Base-by-base conservation (phyloP, 1,284 basidiomycete genomes). In the Ceratobasidium sp. region DNA sequence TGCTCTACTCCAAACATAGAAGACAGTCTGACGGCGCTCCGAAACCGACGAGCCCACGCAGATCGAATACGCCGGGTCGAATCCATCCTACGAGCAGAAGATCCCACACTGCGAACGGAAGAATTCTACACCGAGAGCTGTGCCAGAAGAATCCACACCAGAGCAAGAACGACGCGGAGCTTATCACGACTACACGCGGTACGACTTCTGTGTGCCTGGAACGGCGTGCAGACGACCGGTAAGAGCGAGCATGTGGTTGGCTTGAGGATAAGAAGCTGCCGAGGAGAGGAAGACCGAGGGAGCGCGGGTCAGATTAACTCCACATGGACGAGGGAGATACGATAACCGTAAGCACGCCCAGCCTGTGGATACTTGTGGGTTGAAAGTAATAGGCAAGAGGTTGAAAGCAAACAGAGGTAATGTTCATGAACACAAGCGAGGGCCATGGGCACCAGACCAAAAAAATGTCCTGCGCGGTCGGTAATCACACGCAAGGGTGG, bases 211-310 rank as follows among this genome's bases (percentile, higher is more conserved):
- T 49, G 64, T 67, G 64, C 64, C 64, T 67, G 64, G 46, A 23
- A 13, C 33, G 33, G 20, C n/a, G n/a, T 13, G 42, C 64, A 67
- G 64, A 67, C 64, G 64, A 67, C 64, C 64, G 64, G 20, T 49
- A 67, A 46, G 64, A 67, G 64, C 42, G 28, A 28, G 46, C 64
- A 67, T 33, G 64, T 20, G 64, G 64, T 67, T 67, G 64, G 64
- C 64, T 20, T 6, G 61, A 67, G 49, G 60, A 15, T 12, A 7
- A 26, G 53, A 55, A 55, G 46, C 18, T 58, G 55, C n/a, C n/a
- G n/a, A 58, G 55, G 55, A 10, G 44, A 10, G 44, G 64, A 67
- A 67, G 64, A 51, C 44, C 64, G 64, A 23, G 6, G 23, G 42
- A 42, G 42, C n/a, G 64, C 64, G 64, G 42, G 64, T 67, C 49